Percentiles rank a stretch among this genome's conserved stretches.
These are phyloP conservation scores for Lipomyces lipofer DNA, from an alignment of 805 yeast genomes.

Conservation along the genomic window DNA sequence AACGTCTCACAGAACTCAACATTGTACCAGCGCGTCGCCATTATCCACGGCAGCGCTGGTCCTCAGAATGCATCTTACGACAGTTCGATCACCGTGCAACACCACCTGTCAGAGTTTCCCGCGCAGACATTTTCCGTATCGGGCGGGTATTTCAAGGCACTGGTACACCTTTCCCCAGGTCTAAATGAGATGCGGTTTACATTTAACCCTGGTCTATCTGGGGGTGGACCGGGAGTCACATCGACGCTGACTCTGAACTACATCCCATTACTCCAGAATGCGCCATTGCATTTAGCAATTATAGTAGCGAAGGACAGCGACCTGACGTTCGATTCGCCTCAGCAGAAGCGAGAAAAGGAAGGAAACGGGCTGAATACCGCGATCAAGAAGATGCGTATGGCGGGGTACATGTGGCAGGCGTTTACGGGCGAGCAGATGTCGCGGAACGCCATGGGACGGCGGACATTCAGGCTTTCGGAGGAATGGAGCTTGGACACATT, in stretches of 20 bases:
- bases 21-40: constrained; percentile 36
- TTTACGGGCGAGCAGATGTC: constrained; percentile 89
- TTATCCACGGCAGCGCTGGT: constrained; percentile 43
- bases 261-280: constrained; percentile 59
- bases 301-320: constrained; percentile 76
- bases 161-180: constrained; percentile 72
- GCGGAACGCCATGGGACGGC: constrained; percentile 70
- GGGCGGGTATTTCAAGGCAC: constrained; percentile 69
- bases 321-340: constrained; percentile 55
- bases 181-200: constrained; percentile 57
- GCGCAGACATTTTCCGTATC: constrained; percentile 70
- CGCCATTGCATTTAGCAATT: constrained; percentile 79
- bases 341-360: constrained; percentile 49
- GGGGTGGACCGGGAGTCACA: background rate
- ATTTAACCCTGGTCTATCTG: constrained; percentile 24
- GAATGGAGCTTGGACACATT: constrained; percentile 58
- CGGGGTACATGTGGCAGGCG: constrained; percentile 86
- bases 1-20: constrained; percentile 15
- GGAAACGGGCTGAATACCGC: constrained; percentile 72
- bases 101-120: constrained; percentile 54
- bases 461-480: constrained; percentile 76
- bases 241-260: constrained; percentile 46
- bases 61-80: constrained; percentile 36
- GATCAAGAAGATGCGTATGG: constrained; percentile 70
- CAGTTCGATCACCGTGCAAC: constrained; percentile 47